Conservation (phyloP, 139 green algal species). For the Picocystis salinarum region DNA sequence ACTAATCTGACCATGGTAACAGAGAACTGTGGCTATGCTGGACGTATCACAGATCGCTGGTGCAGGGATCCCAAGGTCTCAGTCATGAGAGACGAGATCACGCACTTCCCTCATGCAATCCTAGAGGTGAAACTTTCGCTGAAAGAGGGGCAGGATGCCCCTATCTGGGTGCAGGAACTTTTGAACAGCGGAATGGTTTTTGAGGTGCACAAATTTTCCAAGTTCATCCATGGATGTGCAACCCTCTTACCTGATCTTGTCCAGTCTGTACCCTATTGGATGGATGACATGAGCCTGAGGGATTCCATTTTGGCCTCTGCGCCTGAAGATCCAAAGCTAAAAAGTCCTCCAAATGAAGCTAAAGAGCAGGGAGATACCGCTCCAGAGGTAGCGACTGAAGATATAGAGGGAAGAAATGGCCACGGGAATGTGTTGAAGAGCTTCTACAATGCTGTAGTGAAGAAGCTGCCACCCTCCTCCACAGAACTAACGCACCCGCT, state of each 20-base stretch:
- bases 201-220: constrained; percentile 77
- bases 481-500: too few relatives aligned
- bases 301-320: constrained; percentile 9
- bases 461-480: too few relatives aligned
- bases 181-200: constrained; percentile 6
- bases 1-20: constrained; percentile 89
- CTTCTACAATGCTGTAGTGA: too few relatives aligned
- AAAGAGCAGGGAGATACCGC: constrained; percentile 4
- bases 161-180: constrained; percentile 56
- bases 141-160: constrained; percentile 47
- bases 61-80: constrained; percentile 1
- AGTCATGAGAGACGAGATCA: background rate
- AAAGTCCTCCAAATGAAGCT: background rate
- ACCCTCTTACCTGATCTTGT: background rate
- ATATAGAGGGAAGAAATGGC: too few relatives aligned
- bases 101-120: constrained; percentile 70
- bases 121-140: constrained; percentile 90
- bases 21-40: constrained; percentile 40
- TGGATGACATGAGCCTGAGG: constrained; percentile 60
- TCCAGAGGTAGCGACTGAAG: too few relatives aligned
- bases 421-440: too few relatives aligned
- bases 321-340: too few relatives aligned
- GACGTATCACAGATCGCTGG: background rate
- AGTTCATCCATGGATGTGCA: constrained; percentile 33
- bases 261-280: constrained; percentile 78